Conservation (phyloP, 2,329 filamentous ascomycete species). For the Metarhizium guizhouense region DNA sequence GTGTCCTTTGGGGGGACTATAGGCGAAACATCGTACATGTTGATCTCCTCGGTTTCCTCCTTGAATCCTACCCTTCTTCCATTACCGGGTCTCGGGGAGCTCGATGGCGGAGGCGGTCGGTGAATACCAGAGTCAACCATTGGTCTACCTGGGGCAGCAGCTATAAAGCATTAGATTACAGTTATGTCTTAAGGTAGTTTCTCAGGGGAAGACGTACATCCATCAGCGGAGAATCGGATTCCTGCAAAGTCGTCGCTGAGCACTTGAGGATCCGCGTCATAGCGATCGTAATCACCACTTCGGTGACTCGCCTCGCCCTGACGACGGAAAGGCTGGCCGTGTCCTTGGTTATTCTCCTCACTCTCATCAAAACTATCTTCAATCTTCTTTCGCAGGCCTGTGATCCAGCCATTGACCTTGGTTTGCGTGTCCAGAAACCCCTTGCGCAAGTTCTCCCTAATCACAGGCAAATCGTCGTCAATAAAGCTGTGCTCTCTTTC, state of each 20-base stretch:
- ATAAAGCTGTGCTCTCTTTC: conserved; percentile 83
- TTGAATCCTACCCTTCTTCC: conserved; percentile 49
- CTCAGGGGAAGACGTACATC: conserved; percentile 39
- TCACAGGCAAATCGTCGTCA: conserved; percentile 90
- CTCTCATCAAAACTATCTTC: conserved; percentile 79
- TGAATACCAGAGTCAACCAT: conserved; percentile 71
- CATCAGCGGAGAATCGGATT: conserved; percentile 53
- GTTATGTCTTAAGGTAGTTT: not conserved
- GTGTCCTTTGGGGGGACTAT: conserved; percentile 43
- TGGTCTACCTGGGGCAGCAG: conserved; percentile 15
- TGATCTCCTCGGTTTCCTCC: conserved; percentile 67
- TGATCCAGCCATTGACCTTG: conserved; percentile 90
- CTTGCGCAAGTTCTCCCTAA: conserved; percentile 86
- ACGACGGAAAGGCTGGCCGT: conserved; percentile 31
- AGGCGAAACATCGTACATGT: conserved; percentile 60
- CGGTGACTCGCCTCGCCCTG: conserved; percentile 56
- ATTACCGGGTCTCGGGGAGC: conserved; percentile 39
- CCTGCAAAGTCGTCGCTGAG: conserved; percentile 81
- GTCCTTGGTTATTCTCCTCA: conserved; percentile 32
- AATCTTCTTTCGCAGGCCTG: conserved; percentile 82
- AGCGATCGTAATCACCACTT: conserved; percentile 82
- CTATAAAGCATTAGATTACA: conserved; percentile 3
- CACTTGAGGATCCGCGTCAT: conserved; percentile 89
- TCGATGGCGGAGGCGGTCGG: conserved; percentile 52
- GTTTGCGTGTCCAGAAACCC: conserved; percentile 91